Evolutionary conservation across 768 basidiomycete genomes (phyloP).

Genomic region (Agaricus bisporus): DNA sequence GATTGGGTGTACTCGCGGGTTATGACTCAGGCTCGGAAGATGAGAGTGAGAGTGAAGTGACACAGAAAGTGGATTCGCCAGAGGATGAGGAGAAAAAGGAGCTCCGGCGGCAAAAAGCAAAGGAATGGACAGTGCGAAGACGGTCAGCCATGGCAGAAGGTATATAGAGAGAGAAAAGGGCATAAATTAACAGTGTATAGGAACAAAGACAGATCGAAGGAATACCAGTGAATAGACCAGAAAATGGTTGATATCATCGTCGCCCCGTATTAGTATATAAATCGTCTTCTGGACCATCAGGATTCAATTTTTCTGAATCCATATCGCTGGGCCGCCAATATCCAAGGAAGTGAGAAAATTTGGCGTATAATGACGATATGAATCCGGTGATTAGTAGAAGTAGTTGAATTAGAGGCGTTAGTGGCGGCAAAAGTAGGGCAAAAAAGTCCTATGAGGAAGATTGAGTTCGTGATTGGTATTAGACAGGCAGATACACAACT

Average conservation of each 20-base stretch:
- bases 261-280: not conserved
- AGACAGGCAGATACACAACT: constrained; percentile 5
- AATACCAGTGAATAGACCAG: not conserved
- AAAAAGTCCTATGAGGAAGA: constrained; percentile 31
- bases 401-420: constrained; percentile 29
- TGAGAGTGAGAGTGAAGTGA: constrained; percentile 21
- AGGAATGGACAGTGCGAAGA: constrained; percentile 52
- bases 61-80: constrained; percentile 12
- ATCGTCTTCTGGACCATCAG: constrained; percentile 3
- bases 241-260: not conserved
- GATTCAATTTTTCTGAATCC: not conserved
- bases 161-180: not conserved
- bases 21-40: constrained; percentile 45
- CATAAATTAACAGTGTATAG: not conserved
- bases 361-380: constrained; percentile 23
- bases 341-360: constrained; percentile 25
- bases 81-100: constrained; percentile 29
- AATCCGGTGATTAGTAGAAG: constrained; percentile 21
- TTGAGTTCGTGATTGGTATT: not conserved
- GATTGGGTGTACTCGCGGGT: constrained; percentile 48
- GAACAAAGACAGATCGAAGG: not conserved
- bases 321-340: constrained; percentile 21
- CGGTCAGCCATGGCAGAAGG: constrained; percentile 15
- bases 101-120: constrained; percentile 48
- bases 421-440: constrained; percentile 36